Conservation (phyloP, 352 stramenopile species). For the Phytophthora vignae region DNA sequence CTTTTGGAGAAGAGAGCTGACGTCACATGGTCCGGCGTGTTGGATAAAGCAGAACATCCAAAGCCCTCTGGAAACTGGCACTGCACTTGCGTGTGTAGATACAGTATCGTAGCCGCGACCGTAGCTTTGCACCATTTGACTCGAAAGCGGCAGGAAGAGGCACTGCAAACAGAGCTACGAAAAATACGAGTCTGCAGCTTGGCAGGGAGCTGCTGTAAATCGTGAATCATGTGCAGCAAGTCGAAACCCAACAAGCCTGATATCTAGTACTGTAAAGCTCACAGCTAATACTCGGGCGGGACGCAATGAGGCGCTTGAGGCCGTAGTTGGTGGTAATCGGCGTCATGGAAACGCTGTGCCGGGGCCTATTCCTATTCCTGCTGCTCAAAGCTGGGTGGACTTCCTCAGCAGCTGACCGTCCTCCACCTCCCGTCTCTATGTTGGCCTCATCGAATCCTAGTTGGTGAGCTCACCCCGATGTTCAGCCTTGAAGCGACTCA, state of each 20-base stretch:
- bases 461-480: constrained; percentile 1
- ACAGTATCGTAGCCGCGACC: neutral
- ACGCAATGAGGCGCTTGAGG: neutral
- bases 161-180: neutral
- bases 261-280: too few relatives aligned
- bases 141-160: constrained; percentile 2
- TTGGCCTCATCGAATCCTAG: neutral
- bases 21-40: too few relatives aligned
- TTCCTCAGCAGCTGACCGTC: neutral
- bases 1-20: too few relatives aligned
- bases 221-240: neutral
- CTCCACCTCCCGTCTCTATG: neutral
- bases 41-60: neutral
- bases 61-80: neutral
- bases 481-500: neutral
- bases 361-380: constrained; percentile 1
- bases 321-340: neutral
- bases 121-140: constrained; percentile 12
- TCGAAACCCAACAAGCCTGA: neutral
- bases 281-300: too few relatives aligned
- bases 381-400: constrained; percentile 1
- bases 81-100: neutral
- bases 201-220: too few relatives aligned
- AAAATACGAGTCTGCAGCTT: neutral
- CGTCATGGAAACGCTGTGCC: constrained; percentile 12